Percentiles rank a stretch among this genome's conserved stretches.
phyloP scores from a whole-genome alignment of 164 flowering plant species.

The Stephania yunnanensis region DNA sequence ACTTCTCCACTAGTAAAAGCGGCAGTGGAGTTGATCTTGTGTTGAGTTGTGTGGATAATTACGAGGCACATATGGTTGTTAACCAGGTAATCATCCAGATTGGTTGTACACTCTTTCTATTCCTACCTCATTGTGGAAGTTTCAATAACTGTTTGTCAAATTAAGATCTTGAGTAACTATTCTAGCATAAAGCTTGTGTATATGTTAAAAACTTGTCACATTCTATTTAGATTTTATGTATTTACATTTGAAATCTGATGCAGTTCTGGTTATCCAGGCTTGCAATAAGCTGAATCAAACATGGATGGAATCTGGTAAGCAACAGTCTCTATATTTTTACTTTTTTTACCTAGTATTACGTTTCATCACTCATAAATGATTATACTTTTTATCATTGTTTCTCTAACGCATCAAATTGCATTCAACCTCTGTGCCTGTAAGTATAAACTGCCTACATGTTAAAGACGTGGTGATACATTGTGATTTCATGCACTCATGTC shows the following conservation, averaged over 20 bases:
- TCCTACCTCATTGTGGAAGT: too few species aligned
- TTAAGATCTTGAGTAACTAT: too few species aligned
- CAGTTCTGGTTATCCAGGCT: constrained; percentile 57
- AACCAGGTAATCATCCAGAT: too few species aligned
- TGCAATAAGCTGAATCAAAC: constrained; percentile 94
- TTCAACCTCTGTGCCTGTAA: neutral
- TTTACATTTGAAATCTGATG: constrained; percentile 18
- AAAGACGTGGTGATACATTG: neutral
- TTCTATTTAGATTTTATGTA: constrained; percentile 7
- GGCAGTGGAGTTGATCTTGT: too few species aligned
- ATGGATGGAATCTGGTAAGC: constrained; percentile 98
- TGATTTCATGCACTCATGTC: too few species aligned
- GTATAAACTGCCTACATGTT: neutral
- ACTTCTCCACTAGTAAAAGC: constrained; percentile 49
- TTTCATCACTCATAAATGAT: neutral
- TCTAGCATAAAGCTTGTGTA: too few species aligned
- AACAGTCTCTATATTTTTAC: neutral
- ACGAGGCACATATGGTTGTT: too few species aligned
- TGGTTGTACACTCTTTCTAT: too few species aligned
- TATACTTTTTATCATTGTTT: neutral
- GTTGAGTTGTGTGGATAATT: too few species aligned
- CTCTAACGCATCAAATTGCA: neutral
- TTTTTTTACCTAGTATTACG: neutral
- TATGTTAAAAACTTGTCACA: neutral
- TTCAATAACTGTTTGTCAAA: too few species aligned